Conservation (phyloP, 306 rosid species). For the Hippophae tibetana region DNA sequence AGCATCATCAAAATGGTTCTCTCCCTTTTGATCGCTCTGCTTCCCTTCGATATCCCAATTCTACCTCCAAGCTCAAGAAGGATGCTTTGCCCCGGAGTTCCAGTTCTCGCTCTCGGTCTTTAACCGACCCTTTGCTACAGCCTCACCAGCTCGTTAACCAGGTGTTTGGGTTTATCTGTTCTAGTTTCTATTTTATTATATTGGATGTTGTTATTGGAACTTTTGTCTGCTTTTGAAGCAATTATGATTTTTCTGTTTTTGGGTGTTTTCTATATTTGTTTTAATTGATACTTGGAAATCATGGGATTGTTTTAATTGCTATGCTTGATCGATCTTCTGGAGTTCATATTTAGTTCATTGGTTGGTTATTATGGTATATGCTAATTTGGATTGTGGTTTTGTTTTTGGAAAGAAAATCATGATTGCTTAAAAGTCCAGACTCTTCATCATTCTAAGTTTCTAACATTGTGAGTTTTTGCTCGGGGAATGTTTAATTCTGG, state of each 20-base stretch:
- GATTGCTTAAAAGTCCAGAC: too few relatives aligned
- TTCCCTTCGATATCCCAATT: constrained; percentile 69
- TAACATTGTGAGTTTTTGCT: too few relatives aligned
- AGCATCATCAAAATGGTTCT: constrained; percentile 43
- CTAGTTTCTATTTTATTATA: neutral
- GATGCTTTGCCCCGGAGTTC: constrained; percentile 66
- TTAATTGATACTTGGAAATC: too few relatives aligned
- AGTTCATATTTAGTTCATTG: too few relatives aligned
- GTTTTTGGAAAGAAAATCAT: too few relatives aligned
- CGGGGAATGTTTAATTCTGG: too few relatives aligned
- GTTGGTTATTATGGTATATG: too few relatives aligned
- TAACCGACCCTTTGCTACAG: constrained; percentile 79
- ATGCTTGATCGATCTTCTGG: too few relatives aligned
- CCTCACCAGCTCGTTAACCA: constrained; percentile 85
- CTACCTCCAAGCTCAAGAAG: constrained; percentile 37
- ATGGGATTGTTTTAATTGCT: too few relatives aligned
- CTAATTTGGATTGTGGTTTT: too few relatives aligned
- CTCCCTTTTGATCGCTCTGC: constrained; percentile 70
- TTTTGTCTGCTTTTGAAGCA: neutral
- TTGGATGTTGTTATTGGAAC: neutral
- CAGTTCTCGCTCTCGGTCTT: constrained; percentile 77
- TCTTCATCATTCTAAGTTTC: too few relatives aligned
- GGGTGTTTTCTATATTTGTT: neutral
- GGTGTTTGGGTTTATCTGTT: constrained; percentile 23
- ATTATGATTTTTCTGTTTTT: neutral